Conservation (phyloP, 345 rosid species). For the Eucalyptus albens region DNA sequence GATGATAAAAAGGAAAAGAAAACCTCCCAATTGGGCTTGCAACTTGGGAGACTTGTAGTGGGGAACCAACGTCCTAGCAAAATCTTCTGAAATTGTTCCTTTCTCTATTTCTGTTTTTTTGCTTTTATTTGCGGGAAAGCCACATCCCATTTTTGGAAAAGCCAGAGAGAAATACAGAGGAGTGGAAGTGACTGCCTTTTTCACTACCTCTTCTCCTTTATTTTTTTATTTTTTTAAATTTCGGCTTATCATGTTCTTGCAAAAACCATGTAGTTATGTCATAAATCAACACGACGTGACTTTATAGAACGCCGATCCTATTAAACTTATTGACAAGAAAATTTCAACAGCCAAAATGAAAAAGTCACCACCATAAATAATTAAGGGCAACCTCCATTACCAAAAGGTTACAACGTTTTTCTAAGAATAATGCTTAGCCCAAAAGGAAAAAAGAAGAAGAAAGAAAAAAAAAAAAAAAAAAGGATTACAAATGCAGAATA, state of each 20-base stretch:
- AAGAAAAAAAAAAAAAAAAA: background rate
- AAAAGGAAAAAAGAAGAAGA: background rate
- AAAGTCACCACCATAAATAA: background rate
- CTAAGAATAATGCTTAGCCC: background rate
- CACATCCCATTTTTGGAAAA: background rate
- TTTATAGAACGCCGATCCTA: rapidly evolving
- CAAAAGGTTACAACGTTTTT: background rate
- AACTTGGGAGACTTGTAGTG: background rate
- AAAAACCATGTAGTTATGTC: background rate
- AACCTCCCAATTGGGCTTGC: background rate
- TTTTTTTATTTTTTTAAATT: too few relatives aligned
- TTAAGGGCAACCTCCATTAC: background rate
- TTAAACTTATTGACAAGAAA: background rate
- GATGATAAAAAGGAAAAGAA: background rate
- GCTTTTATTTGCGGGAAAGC: background rate
- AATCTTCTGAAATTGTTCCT: background rate
- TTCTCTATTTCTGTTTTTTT: background rate
- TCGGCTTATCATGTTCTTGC: background rate
- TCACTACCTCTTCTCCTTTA: background rate
- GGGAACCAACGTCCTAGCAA: background rate
- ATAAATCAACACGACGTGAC: background rate
- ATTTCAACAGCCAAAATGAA: background rate
- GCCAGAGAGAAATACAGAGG: background rate
- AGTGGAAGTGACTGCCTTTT: background rate
- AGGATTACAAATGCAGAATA: background rate